Conservation (phyloP, 306 rosid species). For the Vachellia pachyceras region DNA sequence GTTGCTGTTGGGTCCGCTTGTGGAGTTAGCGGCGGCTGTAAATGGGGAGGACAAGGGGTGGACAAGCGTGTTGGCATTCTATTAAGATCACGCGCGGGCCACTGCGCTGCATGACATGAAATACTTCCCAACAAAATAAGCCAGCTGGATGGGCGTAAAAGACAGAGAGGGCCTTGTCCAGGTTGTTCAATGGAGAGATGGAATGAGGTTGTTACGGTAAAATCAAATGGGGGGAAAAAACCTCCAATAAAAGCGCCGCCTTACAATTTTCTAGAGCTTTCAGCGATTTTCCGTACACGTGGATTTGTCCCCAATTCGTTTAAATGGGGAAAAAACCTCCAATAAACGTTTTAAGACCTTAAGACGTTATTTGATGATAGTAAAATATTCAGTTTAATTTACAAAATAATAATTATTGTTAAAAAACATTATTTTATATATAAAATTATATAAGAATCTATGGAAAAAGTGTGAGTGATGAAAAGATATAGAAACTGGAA, state of each 20-base stretch:
- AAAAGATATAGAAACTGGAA: too few relatives aligned
- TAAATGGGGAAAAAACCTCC: too few relatives aligned
- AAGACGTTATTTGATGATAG: too few relatives aligned
- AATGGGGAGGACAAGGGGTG: not conserved
- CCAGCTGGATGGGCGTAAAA: not conserved
- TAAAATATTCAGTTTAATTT: too few relatives aligned
- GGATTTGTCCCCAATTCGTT: not conserved
- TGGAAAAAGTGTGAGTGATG: too few relatives aligned
- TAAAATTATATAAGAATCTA: too few relatives aligned
- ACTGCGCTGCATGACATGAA: not conserved
- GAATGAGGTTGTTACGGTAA: not conserved
- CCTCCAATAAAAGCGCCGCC: not conserved
- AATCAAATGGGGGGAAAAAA: not conserved
- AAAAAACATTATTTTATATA: too few relatives aligned
- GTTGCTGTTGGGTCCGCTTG: not conserved
- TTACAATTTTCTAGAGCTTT: not conserved
- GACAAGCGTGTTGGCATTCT: not conserved
- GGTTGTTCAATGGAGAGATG: not conserved
- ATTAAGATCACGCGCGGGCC: not conserved
- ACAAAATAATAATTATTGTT: too few relatives aligned
- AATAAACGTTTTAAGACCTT: too few relatives aligned
- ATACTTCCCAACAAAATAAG: not conserved
- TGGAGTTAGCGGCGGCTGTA: not conserved
- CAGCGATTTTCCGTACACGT: not conserved
- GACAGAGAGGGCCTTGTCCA: not conserved